A percentile compares a stretch with the other conserved stretches of the same genome.
Conservation (phyloP, 2,329 filamentous ascomycete species). For the Lojkania enalia region DNA sequence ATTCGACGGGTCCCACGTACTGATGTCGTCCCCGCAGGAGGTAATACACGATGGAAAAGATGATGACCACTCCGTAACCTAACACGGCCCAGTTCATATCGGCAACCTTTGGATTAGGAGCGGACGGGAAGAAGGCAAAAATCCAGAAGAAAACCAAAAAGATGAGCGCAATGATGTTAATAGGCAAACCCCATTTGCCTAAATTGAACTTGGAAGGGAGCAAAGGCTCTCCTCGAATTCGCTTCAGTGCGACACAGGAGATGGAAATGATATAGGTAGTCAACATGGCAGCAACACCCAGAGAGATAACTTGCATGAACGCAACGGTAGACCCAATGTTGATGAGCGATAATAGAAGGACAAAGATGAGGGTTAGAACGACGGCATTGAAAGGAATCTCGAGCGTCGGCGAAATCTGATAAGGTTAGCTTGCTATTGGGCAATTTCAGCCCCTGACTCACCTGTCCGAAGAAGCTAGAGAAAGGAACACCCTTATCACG, state of each 20-base stretch:
- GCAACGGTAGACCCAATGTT: conserved; percentile 49
- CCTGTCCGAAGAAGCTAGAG: conserved; percentile 30
- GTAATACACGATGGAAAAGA: conserved; percentile 49
- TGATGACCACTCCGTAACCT: conserved; percentile 48
- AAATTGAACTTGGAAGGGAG: conserved; percentile 52
- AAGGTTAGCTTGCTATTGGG: conserved; percentile 13
- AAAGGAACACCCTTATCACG: conserved; percentile 42
- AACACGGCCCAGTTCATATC: conserved; percentile 52
- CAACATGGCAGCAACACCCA: conserved; percentile 18
- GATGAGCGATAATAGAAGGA: conserved; percentile 50
- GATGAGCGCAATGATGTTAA: conserved; percentile 46
- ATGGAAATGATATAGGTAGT: conserved; percentile 46
- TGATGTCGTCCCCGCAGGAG: conserved; percentile 39
- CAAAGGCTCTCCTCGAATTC: conserved; percentile 47
- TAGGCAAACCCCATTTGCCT: conserved; percentile 46
- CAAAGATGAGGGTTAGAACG: conserved; percentile 46
- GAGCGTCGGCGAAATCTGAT: background rate
- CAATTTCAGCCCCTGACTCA: conserved; percentile 30
- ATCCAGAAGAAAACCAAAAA: conserved; percentile 46
- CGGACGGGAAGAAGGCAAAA: conserved; percentile 48
- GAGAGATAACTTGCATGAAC: conserved; percentile 20
- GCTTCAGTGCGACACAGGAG: conserved; percentile 48
- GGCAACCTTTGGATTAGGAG: conserved; percentile 13
- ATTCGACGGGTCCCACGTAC: conserved; percentile 37
- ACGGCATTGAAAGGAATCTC: conserved; percentile 49